phyloP scores from a whole-genome alignment of 371 early-diverging fungal genomes.

The Zychaea mexicana region DNA sequence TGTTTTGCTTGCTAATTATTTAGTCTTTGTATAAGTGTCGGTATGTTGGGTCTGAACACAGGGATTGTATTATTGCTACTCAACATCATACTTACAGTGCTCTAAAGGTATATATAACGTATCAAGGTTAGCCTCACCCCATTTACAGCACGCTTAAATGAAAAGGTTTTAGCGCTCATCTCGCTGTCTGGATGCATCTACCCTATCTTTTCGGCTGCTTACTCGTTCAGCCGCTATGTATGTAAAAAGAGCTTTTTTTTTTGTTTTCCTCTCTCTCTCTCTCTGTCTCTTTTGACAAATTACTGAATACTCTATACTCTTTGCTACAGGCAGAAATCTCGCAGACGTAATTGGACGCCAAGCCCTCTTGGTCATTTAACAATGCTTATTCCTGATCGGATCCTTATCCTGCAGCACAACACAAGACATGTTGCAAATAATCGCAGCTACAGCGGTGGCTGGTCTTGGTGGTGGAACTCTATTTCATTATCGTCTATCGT shows the following conservation, averaged over 20 bases:
- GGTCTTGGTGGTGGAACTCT: not conserved
- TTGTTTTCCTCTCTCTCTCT: not conserved
- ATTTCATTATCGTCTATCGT: not conserved
- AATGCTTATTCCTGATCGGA: constrained; percentile 1
- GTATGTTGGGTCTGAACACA: not conserved
- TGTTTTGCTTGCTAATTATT: not conserved
- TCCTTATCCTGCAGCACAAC: not conserved
- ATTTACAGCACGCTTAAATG: not conserved
- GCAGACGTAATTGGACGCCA: not conserved
- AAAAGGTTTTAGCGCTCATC: not conserved
- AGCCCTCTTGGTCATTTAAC: not conserved
- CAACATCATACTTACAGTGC: not conserved
- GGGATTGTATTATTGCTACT: not conserved
- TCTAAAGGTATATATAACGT: not conserved
- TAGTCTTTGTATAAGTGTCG: constrained; percentile 2
- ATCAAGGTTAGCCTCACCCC: too few relatives aligned
- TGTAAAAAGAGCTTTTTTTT: too few relatives aligned
- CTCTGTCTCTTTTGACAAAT: not conserved
- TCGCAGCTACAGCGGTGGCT: not conserved
- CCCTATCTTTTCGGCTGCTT: not conserved
- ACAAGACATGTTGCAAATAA: not conserved
- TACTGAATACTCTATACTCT: not conserved
- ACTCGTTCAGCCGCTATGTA: not conserved
- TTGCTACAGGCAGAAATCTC: constrained; percentile 1
- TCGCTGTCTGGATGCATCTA: not conserved